These are phyloP conservation scores for Lithohypha guttulata DNA, from an alignment of 2,329 filamentous ascomycete genomes.

Conservation along the genomic window DNA sequence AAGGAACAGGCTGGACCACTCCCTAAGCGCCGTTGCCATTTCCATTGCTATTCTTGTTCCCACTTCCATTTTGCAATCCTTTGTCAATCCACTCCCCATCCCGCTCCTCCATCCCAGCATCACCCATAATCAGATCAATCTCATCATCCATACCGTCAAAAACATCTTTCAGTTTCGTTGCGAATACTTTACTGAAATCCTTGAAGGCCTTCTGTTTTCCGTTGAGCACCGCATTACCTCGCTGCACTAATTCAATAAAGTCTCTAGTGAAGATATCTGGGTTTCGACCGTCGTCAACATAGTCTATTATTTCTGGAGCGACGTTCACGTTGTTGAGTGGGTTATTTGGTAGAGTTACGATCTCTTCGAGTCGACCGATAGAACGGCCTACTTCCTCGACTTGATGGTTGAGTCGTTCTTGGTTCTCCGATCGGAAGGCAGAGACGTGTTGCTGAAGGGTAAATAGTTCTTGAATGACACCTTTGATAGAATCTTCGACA, in stretches of 20 bases:
- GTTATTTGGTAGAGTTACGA: slow-evolving; percentile 13
- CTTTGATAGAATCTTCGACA: slow-evolving; percentile 31
- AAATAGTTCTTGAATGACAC: slow-evolving; percentile 52
- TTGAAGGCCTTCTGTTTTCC: slow-evolving; percentile 51
- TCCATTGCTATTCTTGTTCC: too few relatives aligned
- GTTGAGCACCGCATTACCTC: slow-evolving; percentile 51
- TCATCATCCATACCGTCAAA: slow-evolving; percentile 48
- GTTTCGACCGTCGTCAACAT: slow-evolving; percentile 53
- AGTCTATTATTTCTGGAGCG: slow-evolving; percentile 51
- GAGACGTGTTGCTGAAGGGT: slow-evolving; percentile 48
- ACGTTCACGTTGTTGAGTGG: slow-evolving; percentile 37
- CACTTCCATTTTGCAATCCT: slow-evolving; percentile 2
- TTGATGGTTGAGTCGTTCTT: slow-evolving; percentile 47
- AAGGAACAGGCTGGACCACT: too few relatives aligned
- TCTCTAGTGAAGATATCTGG: slow-evolving; percentile 58
- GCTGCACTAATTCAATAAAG: slow-evolving; percentile 53
- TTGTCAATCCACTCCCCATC: slow-evolving; percentile 5
- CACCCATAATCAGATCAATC: slow-evolving; percentile 40
- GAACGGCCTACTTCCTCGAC: slow-evolving; percentile 43
- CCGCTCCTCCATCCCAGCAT: slow-evolving; percentile 17
- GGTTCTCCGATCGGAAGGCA: slow-evolving; percentile 47
- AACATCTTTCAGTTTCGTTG: slow-evolving; percentile 45
- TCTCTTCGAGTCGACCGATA: slow-evolving; percentile 40
- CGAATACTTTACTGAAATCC: slow-evolving; percentile 48
- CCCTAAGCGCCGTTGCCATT: too few relatives aligned